phyloP scores from a whole-genome alignment of 2,329 filamentous ascomycete species.

The Amesomyces nigricolor region DNA sequence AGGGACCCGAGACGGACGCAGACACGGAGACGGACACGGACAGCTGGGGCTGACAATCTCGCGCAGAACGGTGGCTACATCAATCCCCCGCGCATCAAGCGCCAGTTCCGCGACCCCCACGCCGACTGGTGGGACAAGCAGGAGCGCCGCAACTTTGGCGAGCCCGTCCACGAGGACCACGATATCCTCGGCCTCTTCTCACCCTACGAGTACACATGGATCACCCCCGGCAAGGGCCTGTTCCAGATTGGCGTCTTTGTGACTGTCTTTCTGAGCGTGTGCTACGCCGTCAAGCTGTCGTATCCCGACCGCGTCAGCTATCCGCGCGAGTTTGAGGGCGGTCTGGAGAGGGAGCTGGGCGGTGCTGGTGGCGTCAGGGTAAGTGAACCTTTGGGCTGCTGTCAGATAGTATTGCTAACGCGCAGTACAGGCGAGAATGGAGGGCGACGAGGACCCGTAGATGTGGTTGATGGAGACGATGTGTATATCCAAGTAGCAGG shows the following conservation, averaged over 20 bases:
- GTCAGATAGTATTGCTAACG: constrained; percentile 16
- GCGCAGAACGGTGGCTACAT: constrained; percentile 75
- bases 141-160: constrained; percentile 93
- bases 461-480: neutral
- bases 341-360: constrained; percentile 69
- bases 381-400: constrained; percentile 34
- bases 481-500: constrained; percentile 18
- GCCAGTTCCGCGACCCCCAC: constrained; percentile 87
- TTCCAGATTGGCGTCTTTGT: constrained; percentile 65
- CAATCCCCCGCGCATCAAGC: constrained; percentile 74
- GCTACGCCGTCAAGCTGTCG: constrained; percentile 59
- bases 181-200: constrained; percentile 88
- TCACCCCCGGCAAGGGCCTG: constrained; percentile 62
- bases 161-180: constrained; percentile 94
- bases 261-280: constrained; percentile 55
- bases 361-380: constrained; percentile 62
- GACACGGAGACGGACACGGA: too few species aligned
- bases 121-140: constrained; percentile 97
- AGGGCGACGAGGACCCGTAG: constrained; percentile 50
- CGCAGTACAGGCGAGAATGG: constrained; percentile 44
- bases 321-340: constrained; percentile 66
- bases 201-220: constrained; percentile 82
- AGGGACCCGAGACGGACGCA: neutral
- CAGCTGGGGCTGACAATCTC: constrained; percentile 23
- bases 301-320: constrained; percentile 68